These are phyloP conservation scores for Acmispon strigosus DNA, from an alignment of 306 rosid species.

Conservation along the genomic window DNA sequence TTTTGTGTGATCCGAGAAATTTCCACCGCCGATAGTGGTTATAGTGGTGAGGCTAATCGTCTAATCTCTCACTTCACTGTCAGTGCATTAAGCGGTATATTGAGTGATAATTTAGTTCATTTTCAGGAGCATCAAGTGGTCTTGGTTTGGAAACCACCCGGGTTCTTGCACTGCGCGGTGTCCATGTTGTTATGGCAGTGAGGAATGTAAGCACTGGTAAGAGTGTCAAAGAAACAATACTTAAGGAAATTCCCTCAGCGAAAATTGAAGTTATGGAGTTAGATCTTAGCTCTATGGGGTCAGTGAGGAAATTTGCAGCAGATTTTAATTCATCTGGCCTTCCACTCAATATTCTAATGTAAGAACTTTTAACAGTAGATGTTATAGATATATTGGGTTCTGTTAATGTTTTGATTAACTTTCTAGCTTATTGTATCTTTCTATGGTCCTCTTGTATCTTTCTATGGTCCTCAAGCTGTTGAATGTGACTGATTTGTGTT, in stretches of 20 bases:
- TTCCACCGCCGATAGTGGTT: no score
- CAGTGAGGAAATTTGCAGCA: constrained; percentile 64
- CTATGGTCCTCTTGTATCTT: not conserved
- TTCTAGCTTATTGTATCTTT: not conserved
- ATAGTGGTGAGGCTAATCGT: no score
- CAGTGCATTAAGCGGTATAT: no score
- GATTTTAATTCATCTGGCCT: constrained; percentile 55
- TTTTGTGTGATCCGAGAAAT: no score
- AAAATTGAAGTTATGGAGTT: constrained; percentile 59
- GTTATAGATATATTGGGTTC: not conserved
- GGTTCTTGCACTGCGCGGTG: constrained; percentile 65
- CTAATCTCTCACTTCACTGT: no score
- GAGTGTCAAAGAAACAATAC: constrained; percentile 38
- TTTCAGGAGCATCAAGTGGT: constrained; percentile 84
- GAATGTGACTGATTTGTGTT: not conserved
- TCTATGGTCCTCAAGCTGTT: not conserved
- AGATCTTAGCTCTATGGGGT: constrained; percentile 69
- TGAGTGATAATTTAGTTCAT: not conserved
- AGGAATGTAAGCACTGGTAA: constrained; percentile 52
- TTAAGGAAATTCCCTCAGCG: constrained; percentile 51
- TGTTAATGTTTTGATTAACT: not conserved
- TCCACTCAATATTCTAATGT: constrained; percentile 66
- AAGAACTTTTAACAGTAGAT: constrained; percentile 18
- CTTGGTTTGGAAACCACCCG: constrained; percentile 70
- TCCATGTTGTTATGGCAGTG: constrained; percentile 79